Evolutionary conservation across 1,139 yeast genomes (phyloP).

Genomic region (Pichiaceae sp.): DNA sequence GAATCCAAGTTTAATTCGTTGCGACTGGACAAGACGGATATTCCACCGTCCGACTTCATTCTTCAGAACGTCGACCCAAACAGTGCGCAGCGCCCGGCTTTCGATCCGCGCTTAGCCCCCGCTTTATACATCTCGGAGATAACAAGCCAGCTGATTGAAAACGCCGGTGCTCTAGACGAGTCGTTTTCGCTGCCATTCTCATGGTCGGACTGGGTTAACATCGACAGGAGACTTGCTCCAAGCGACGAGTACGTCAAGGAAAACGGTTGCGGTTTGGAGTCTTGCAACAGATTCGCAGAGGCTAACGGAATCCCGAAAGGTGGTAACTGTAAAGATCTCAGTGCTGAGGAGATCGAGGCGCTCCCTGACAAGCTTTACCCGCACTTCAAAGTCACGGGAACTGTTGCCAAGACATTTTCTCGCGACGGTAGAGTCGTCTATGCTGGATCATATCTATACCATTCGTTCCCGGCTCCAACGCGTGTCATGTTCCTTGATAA

Average conservation of each 20-base stretch:
- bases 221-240: conserved; percentile 17
- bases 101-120: conserved; percentile 3
- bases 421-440: conserved; percentile 17
- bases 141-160: neutral
- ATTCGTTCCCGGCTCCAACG: conserved; percentile 15
- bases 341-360: conserved; percentile 5
- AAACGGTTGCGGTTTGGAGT: conserved; percentile 6
- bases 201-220: conserved; percentile 23
- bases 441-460: conserved; percentile 20
- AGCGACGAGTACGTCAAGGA: conserved; percentile 10
- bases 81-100: neutral
- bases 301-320: conserved; percentile 9
- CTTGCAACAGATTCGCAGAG: conserved; percentile 13
- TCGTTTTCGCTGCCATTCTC: conserved; percentile 12
- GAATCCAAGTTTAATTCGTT: neutral
- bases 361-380: conserved; percentile 13
- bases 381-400: conserved; percentile 13
- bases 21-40: neutral
- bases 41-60: neutral
- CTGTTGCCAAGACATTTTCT: conserved; percentile 9
- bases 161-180: neutral
- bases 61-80: neutral
- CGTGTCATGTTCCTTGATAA: conserved; percentile 16
- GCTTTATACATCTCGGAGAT: neutral
- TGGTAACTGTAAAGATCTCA: conserved; percentile 10